A percentile compares a stretch with the other conserved stretches of the same genome.
Evolutionary conservation across 139 green algal species (phyloP).

Genomic region (Closterium sp.): DNA sequence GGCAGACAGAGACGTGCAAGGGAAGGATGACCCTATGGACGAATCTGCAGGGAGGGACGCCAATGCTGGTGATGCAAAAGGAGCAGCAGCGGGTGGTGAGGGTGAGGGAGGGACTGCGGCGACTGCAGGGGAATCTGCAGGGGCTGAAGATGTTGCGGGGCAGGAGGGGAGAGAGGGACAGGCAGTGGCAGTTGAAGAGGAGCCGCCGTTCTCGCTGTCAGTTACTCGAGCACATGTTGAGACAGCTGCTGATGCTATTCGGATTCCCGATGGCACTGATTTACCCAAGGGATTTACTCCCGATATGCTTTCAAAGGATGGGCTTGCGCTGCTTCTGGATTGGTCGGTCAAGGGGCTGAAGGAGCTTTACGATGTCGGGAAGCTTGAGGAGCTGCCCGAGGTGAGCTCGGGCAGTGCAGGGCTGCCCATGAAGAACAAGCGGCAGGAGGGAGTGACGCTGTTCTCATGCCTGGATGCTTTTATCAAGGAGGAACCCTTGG

Average conservation of each 20-base stretch:
- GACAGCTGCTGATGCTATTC: neutral
- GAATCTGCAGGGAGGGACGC: neutral
- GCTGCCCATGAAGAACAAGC: conserved; percentile 16
- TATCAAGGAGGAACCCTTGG: conserved; percentile 39
- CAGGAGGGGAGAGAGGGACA: neutral
- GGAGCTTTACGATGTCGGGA: conserved; percentile 15
- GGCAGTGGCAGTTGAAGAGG: neutral
- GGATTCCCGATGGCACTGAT: neutral
- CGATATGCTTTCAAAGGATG: neutral
- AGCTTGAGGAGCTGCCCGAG: conserved; percentile 27
- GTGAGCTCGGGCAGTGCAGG: neutral
- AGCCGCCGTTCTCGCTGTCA: neutral
- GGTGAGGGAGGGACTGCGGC: neutral
- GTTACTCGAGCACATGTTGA: neutral
- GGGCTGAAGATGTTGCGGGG: neutral
- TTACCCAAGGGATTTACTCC: neutral
- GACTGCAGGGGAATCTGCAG: neutral
- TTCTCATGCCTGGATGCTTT: conserved; percentile 52
- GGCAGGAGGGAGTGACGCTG: conserved; percentile 41
- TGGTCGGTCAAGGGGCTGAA: neutral
- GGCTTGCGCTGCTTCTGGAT: neutral
- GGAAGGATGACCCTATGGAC: neutral
- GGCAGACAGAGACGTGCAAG: neutral
- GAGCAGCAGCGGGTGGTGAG: neutral
- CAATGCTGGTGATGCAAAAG: neutral